Conservation (phyloP, 2,329 filamentous ascomycete species). For the Fusarium fujikuroi region DNA sequence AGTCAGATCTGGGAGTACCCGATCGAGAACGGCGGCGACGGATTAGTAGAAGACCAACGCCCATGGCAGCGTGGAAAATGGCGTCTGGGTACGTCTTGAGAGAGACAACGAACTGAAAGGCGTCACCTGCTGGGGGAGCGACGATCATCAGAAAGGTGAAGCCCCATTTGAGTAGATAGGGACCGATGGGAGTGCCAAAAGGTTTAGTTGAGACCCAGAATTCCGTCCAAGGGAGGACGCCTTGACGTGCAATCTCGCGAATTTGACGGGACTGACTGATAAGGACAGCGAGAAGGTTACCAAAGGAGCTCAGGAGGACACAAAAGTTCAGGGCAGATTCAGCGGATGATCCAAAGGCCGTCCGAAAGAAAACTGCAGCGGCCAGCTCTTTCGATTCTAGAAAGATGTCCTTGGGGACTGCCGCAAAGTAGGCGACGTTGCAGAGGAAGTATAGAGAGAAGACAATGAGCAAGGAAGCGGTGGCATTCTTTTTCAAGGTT, state of each 20-base stretch:
- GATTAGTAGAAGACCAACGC: constrained; percentile 66
- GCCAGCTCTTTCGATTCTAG: constrained; percentile 62
- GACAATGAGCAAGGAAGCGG: constrained; percentile 57
- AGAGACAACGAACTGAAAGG: constrained; percentile 67
- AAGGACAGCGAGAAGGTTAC: constrained; percentile 66
- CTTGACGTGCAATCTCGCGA: constrained; percentile 70
- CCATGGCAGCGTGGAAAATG: constrained; percentile 67
- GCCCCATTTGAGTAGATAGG: constrained; percentile 67
- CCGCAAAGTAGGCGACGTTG: constrained; percentile 70
- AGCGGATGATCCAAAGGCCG: constrained; percentile 65
- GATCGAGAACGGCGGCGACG: constrained; percentile 63
- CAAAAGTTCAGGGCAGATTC: constrained; percentile 64
- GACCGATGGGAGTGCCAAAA: constrained; percentile 70
- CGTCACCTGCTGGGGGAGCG: constrained; percentile 69
- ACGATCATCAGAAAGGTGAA: constrained; percentile 70
- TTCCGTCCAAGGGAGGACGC: constrained; percentile 66
- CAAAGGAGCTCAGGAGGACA: constrained; percentile 67
- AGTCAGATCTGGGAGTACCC: constrained; percentile 60
- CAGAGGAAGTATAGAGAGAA: constrained; percentile 68
- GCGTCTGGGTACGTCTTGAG: constrained; percentile 67
- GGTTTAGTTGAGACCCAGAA: constrained; percentile 73
- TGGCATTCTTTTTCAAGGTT: constrained; percentile 61
- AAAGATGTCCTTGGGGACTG: constrained; percentile 64
- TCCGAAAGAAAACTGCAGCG: constrained; percentile 67
- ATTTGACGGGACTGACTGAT: constrained; percentile 67